Conservation (phyloP, 306 rosid genomes). For the Myrica gale region DNA sequence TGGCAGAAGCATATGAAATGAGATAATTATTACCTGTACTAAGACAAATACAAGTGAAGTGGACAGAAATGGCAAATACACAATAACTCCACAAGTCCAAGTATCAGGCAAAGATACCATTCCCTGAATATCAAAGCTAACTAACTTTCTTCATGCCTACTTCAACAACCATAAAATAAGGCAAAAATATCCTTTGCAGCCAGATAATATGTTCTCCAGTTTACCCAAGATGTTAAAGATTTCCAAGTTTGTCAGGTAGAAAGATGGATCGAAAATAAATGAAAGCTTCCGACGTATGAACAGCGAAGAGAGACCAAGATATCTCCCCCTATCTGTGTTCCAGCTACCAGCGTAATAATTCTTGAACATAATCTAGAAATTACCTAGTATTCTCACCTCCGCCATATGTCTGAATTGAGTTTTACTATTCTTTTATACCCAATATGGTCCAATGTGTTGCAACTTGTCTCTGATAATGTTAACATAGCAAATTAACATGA, state of each 20-base stretch:
- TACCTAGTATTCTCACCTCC: no score
- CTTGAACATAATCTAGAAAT: not conserved
- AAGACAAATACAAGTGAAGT: no score
- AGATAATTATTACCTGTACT: not conserved
- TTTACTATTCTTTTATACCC: no score
- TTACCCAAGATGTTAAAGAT: not conserved
- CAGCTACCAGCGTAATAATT: not conserved
- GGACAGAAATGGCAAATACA: no score
- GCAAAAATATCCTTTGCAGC: not conserved
- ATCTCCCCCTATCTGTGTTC: not conserved
- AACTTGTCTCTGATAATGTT: no score
- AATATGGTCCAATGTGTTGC: no score
- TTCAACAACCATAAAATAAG: not conserved
- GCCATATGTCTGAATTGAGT: no score
- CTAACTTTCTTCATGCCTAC: not conserved
- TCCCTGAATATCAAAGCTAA: not conserved
- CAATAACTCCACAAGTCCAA: not conserved
- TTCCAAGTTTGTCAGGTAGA: not conserved
- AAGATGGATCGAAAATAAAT: not conserved
- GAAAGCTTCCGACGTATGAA: not conserved
- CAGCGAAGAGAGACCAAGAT: not conserved
- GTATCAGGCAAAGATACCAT: not conserved
- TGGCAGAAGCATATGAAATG: not conserved
- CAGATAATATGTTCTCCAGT: not conserved
- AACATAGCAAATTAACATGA: no score